A percentile compares a stretch with the other conserved stretches of the same genome.
Conservation (phyloP, 129 eudicot genomes). For the Escallonia rubra region DNA sequence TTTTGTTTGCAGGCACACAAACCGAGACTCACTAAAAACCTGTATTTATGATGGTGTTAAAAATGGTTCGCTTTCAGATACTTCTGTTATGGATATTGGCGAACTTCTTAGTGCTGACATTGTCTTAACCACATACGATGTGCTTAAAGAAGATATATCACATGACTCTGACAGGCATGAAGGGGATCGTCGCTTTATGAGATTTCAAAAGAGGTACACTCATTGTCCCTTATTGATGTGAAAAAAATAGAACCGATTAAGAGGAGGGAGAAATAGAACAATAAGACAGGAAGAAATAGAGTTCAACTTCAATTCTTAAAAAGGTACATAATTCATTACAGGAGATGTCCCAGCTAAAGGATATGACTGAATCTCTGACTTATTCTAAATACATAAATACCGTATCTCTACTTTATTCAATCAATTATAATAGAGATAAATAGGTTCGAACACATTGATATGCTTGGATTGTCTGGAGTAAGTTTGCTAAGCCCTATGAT, state of each 20-base stretch:
- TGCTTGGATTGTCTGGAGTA: too few relatives aligned
- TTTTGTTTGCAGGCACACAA: slow-evolving; percentile 68
- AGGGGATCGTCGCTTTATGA: slow-evolving; percentile 84
- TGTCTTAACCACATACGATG: slow-evolving; percentile 94
- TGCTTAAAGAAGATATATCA: slow-evolving; percentile 78
- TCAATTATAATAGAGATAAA: too few relatives aligned
- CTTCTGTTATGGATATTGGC: slow-evolving; percentile 36
- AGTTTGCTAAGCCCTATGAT: too few relatives aligned
- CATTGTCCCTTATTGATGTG: not conserved
- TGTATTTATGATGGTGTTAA: slow-evolving; percentile 84
- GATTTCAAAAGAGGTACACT: slow-evolving; percentile 67
- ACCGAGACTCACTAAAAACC: slow-evolving; percentile 70
- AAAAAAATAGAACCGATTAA: not conserved
- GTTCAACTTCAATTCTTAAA: too few relatives aligned
- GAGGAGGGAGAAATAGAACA: too few relatives aligned
- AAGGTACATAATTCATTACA: too few relatives aligned
- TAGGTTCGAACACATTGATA: too few relatives aligned
- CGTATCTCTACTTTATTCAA: too few relatives aligned
- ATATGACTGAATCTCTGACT: too few relatives aligned
- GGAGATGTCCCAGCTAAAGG: too few relatives aligned
- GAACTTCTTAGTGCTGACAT: slow-evolving; percentile 73
- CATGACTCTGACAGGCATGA: slow-evolving; percentile 93
- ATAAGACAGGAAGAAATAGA: too few relatives aligned
- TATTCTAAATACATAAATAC: too few relatives aligned
- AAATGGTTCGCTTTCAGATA: slow-evolving; percentile 35